Conservation (phyloP, 768 basidiomycete species). For the Termitomyces sp. region DNA sequence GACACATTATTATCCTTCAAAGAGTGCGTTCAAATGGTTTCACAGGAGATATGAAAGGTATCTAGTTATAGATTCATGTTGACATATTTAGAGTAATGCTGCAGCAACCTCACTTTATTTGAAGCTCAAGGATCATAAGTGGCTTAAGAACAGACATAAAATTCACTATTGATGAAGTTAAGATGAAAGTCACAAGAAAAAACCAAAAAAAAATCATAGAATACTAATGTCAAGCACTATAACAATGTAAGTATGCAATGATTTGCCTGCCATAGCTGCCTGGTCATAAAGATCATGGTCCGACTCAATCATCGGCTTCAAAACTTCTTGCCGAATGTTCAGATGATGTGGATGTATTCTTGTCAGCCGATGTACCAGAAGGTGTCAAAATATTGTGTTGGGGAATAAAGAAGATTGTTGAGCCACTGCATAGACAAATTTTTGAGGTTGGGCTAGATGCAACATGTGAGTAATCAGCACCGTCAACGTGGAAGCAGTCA, state of each 20-base stretch:
- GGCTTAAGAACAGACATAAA: background rate
- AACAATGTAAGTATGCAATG: no score
- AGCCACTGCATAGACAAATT: no score
- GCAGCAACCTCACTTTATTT: background rate
- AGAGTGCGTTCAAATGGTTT: background rate
- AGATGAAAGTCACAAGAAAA: background rate
- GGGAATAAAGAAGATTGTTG: no score
- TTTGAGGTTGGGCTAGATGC: no score
- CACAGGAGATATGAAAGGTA: background rate
- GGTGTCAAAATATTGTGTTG: no score
- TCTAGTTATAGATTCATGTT: background rate
- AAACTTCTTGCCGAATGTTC: slow-evolving; percentile 15
- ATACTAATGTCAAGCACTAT: no score
- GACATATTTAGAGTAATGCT: no score
- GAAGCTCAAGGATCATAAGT: background rate
- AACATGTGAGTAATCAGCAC: no score
- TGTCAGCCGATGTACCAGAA: no score
- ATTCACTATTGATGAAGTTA: background rate
- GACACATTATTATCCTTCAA: background rate
- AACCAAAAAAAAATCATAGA: background rate
- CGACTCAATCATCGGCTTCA: slow-evolving; percentile 11
- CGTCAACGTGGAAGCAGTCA: no score
- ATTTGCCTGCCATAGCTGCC: no score
- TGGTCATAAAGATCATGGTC: no score
- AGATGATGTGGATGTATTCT: slow-evolving; percentile 18